Conservation (phyloP, 306 rosid species). For the Medicago arabica region DNA sequence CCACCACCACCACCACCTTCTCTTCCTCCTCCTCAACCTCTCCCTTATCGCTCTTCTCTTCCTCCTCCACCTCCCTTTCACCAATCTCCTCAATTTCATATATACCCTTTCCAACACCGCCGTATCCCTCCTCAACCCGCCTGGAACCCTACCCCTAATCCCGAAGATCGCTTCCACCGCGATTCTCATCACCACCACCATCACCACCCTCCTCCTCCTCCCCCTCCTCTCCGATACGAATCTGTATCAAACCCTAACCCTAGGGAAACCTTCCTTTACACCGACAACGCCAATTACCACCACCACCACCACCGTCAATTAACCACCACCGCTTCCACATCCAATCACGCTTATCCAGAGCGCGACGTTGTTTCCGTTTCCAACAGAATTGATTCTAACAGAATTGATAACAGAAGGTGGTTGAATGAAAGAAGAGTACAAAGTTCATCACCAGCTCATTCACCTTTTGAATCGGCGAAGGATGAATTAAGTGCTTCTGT, state of each 20-base stretch:
- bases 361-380: slow-evolving; percentile 30
- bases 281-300: slow-evolving; percentile 42
- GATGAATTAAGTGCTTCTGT: slow-evolving; percentile 45
- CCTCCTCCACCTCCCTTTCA: slow-evolving; percentile 36
- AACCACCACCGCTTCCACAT: background rate
- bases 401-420: slow-evolving; percentile 61
- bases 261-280: slow-evolving; percentile 36
- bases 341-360: background rate
- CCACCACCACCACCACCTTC: slow-evolving; percentile 11
- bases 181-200: slow-evolving; percentile 38
- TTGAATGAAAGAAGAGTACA: slow-evolving; percentile 55
- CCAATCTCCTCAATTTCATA: slow-evolving; percentile 29
- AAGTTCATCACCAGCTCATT: slow-evolving; percentile 44
- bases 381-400: slow-evolving; percentile 47
- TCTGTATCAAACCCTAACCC: slow-evolving; percentile 31
- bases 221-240: slow-evolving; percentile 38
- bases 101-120: slow-evolving; percentile 39
- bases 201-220: slow-evolving; percentile 4
- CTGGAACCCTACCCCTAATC: slow-evolving; percentile 45
- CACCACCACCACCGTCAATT: slow-evolving; percentile 13
- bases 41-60: slow-evolving; percentile 22
- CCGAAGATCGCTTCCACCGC: slow-evolving; percentile 43
- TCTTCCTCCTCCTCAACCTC: slow-evolving; percentile 29
- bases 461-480: slow-evolving; percentile 47
- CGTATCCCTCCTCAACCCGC: background rate